A percentile compares a stretch with the other conserved stretches of the same genome.
Conservation (phyloP, 1,139 yeast genomes). For the Hansenula anomala region DNA sequence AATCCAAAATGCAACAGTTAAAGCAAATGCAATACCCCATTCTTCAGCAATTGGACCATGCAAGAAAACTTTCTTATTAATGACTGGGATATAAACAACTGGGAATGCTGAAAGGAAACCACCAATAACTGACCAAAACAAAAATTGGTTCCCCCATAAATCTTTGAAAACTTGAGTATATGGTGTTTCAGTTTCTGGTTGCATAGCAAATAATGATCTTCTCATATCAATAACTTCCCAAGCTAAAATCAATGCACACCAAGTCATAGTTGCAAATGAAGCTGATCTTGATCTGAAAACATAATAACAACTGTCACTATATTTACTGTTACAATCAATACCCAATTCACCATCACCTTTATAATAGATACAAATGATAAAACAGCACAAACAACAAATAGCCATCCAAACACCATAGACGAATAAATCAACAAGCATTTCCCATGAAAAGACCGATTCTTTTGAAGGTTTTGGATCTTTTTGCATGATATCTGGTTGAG, state of each 20-base stretch:
- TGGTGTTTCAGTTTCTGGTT: slow-evolving; percentile 59
- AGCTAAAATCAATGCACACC: slow-evolving; percentile 83
- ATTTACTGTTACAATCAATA: slow-evolving; percentile 50
- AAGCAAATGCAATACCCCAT: slow-evolving; percentile 77
- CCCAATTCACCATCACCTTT: slow-evolving; percentile 70
- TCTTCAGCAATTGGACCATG: slow-evolving; percentile 75
- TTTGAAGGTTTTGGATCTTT: slow-evolving; percentile 57
- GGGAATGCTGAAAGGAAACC: slow-evolving; percentile 79
- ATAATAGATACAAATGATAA: slow-evolving; percentile 62
- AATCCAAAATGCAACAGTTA: slow-evolving; percentile 51
- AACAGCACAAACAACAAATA: slow-evolving; percentile 61
- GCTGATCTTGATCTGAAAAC: slow-evolving; percentile 82
- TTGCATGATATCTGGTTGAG: slow-evolving; percentile 61
- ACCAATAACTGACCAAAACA: slow-evolving; percentile 77
- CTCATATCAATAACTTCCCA: slow-evolving; percentile 87
- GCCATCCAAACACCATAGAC: slow-evolving; percentile 77
- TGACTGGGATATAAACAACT: slow-evolving; percentile 82
- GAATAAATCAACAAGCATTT: slow-evolving; percentile 67
- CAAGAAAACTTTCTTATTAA: slow-evolving; percentile 70
- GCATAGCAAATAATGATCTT: slow-evolving; percentile 71
- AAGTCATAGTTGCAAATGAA: slow-evolving; percentile 81
- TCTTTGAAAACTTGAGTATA: slow-evolving; percentile 58
- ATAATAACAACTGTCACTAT: slow-evolving; percentile 44
- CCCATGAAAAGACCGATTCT: slow-evolving; percentile 62
- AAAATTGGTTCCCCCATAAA: slow-evolving; percentile 70